phyloP scores from a whole-genome alignment of 2,329 filamentous ascomycete species.

The Fusarium dimerum region DNA sequence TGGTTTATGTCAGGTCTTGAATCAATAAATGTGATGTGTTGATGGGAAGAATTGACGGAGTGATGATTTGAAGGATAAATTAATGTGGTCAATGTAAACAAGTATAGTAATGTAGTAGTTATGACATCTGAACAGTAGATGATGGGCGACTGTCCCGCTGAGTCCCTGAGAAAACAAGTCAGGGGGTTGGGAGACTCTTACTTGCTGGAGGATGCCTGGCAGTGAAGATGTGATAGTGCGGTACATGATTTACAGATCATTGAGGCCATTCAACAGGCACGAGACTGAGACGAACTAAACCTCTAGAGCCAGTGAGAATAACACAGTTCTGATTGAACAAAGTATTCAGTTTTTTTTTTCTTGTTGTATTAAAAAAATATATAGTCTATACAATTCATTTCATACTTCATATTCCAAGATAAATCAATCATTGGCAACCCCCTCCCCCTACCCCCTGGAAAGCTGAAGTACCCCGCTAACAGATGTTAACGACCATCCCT shows the following conservation, averaged over 20 bases:
- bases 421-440: constrained; percentile 1
- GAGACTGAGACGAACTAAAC: neutral
- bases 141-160: neutral
- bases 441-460: neutral
- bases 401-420: neutral
- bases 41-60: too few relatives aligned
- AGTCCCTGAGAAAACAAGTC: neutral
- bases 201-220: neutral
- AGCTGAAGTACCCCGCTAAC: constrained; percentile 30
- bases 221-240: neutral
- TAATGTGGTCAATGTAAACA: neutral
- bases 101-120: neutral
- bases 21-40: too few relatives aligned
- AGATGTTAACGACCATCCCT: constrained; percentile 24
- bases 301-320: too few relatives aligned
- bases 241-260: neutral
- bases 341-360: too few relatives aligned
- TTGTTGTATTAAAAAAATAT: too few relatives aligned
- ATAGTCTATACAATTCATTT: too few relatives aligned
- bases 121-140: neutral
- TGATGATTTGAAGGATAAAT: too few relatives aligned
- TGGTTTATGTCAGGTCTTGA: too few relatives aligned
- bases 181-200: neutral
- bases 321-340: too few relatives aligned
- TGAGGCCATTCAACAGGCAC: too few relatives aligned